Percentiles rank a stretch among this genome's conserved stretches.
These are phyloP conservation scores for Colletotrichum sp. DNA, from an alignment of 2,329 filamentous ascomycete species.

Conservation along the genomic window DNA sequence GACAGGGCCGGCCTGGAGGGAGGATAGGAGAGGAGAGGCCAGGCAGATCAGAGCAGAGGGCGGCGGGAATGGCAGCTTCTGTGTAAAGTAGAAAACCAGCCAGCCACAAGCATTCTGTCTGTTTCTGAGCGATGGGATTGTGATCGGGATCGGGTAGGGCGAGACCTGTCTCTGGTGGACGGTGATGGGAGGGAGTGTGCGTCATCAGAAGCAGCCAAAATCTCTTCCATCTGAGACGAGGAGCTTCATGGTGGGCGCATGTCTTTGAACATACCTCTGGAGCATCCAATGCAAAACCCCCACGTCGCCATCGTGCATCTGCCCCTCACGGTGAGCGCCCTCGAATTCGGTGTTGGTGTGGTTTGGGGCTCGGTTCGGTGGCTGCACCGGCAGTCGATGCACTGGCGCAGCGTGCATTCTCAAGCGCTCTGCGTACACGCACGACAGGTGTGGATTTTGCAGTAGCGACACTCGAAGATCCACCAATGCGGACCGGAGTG, in stretches of 20 bases:
- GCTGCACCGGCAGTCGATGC: neutral
- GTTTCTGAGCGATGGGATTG: neutral
- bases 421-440: constrained; percentile 56
- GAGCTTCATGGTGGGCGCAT: neutral
- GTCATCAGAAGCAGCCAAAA: constrained; percentile 8
- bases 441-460: constrained; percentile 70
- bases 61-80: neutral
- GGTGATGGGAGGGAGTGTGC: constrained; percentile 19
- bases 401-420: neutral
- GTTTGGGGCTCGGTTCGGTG: neutral
- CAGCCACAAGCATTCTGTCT: neutral
- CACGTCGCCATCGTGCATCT: constrained; percentile 8
- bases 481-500: constrained; percentile 70
- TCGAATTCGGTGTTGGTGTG: neutral
- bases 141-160: constrained; percentile 15
- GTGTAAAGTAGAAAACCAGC: neutral
- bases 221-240: neutral
- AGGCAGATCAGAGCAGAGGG: neutral
- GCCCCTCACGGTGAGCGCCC: neutral
- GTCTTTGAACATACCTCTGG: constrained; percentile 12
- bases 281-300: constrained; percentile 15
- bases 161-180: constrained; percentile 1
- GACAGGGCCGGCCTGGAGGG: neutral
- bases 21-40: neutral
- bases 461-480: constrained; percentile 73